Percentiles rank a stretch among this genome's conserved stretches.
These are phyloP conservation scores for Botrytis deweyae DNA, from an alignment of 2,329 filamentous ascomycete genomes.

Conservation along the genomic window DNA sequence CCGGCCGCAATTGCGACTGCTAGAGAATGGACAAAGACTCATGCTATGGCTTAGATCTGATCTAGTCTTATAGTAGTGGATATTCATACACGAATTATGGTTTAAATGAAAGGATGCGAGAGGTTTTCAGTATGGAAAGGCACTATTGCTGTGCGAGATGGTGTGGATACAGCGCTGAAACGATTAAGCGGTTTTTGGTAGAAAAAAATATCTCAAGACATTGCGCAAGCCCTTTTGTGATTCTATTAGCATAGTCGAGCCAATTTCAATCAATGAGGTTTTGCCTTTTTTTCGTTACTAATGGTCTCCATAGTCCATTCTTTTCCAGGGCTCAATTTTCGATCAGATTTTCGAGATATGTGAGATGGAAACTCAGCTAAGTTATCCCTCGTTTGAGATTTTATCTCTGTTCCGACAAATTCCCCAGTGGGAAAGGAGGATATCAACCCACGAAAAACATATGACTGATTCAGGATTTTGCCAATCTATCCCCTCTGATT, in stretches of 20 bases:
- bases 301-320: neutral
- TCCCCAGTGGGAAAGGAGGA: conserved; percentile 2
- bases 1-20: conserved; percentile 88
- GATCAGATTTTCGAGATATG: neutral
- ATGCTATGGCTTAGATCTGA: conserved; percentile 37
- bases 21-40: conserved; percentile 75
- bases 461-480: neutral
- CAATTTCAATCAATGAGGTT: neutral
- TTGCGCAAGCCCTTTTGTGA: conserved; percentile 3
- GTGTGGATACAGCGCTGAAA: neutral
- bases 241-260: conserved; percentile 7
- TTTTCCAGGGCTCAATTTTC: neutral
- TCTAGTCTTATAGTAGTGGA: neutral
- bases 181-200: conserved; percentile 10
- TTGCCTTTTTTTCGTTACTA: neutral
- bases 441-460: neutral
- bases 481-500: neutral
- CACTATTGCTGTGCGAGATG: neutral
- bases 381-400: neutral
- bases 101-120: conserved; percentile 10
- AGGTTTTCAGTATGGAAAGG: neutral
- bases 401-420: neutral
- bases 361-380: neutral
- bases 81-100: conserved; percentile 7
- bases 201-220: neutral